A percentile compares a stretch with the other conserved stretches of the same genome.
Conservation (phyloP, 2,329 filamentous ascomycete genomes). For the Bipolaris cookei region DNA sequence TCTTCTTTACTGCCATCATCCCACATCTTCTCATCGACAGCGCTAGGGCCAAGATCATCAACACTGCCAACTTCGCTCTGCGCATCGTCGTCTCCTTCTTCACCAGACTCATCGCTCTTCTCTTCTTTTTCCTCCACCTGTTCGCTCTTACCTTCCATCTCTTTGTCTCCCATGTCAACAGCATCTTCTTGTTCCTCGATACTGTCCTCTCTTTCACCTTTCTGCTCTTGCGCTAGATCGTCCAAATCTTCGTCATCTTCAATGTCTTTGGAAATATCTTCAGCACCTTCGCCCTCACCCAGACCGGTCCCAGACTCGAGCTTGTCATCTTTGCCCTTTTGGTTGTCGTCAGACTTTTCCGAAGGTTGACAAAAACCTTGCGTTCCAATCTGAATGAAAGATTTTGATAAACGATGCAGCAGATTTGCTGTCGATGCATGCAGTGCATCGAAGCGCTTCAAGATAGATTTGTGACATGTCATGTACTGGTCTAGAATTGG, state of each 20-base stretch:
- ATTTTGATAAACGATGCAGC: slow-evolving; percentile 74
- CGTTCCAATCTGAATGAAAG: slow-evolving; percentile 77
- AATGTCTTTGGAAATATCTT: slow-evolving; percentile 98
- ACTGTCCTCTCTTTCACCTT: slow-evolving; percentile 64
- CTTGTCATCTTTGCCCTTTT: slow-evolving; percentile 74
- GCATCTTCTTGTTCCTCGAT: slow-evolving; percentile 84
- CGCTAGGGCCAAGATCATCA: slow-evolving; percentile 85
- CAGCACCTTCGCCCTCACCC: slow-evolving; percentile 91
- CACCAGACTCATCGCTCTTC: slow-evolving; percentile 61
- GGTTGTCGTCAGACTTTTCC: slow-evolving; percentile 72
- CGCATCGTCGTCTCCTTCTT: slow-evolving; percentile 65
- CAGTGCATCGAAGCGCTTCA: slow-evolving; percentile 65
- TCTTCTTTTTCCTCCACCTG: slow-evolving; percentile 62
- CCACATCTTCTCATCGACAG: slow-evolving; percentile 99
- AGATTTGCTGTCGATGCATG: slow-evolving; percentile 77
- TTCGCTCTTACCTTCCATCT: slow-evolving; percentile 84
- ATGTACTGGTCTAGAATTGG: slow-evolving; percentile 80
- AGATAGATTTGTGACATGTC: slow-evolving; percentile 63
- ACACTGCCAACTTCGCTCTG: slow-evolving; percentile 92
- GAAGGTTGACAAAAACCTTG: slow-evolving; percentile 92
- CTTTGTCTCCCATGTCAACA: slow-evolving; percentile 90
- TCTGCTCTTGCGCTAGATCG: slow-evolving; percentile 85
- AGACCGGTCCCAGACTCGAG: slow-evolving; percentile 91
- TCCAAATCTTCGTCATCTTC: slow-evolving; percentile 90
- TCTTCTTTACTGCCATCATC: slow-evolving; percentile 82